Conservation (phyloP, 139 green algal genomes). For the Mychonastes homosphaera region DNA sequence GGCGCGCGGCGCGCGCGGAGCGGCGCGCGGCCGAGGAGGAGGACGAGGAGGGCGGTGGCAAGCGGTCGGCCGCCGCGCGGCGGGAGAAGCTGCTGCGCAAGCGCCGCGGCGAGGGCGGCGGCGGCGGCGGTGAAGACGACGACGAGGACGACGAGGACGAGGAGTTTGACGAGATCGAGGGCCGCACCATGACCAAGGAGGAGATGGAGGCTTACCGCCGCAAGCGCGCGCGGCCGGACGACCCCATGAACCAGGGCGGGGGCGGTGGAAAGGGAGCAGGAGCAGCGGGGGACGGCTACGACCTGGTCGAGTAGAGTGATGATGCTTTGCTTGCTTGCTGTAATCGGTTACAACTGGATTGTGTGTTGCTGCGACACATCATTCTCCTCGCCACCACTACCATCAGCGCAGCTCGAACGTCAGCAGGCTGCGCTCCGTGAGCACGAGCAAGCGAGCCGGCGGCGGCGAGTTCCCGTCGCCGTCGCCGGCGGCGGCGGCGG, state of each 20-base stretch:
- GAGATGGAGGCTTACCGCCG: constrained; percentile 98
- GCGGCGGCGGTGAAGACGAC: background rate
- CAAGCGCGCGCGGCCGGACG: constrained; percentile 48
- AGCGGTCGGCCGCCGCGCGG: background rate
- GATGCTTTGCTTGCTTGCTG: no score
- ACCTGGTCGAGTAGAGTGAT: constrained; percentile 8
- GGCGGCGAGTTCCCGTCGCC: no score
- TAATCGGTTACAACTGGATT: no score
- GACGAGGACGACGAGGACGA: background rate
- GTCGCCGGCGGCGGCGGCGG: no score
- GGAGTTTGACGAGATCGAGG: constrained; percentile 64
- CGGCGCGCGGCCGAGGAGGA: constrained; percentile 3
- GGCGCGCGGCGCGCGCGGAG: constrained; percentile 10
- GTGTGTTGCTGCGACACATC: no score
- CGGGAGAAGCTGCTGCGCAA: constrained; percentile 35
- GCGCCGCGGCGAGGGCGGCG: constrained; percentile 19
- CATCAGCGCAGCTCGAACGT: no score
- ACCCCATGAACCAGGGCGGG: constrained; percentile 68
- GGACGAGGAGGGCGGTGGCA: background rate
- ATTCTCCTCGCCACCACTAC: no score
- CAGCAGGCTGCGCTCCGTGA: no score
- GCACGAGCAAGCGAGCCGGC: no score
- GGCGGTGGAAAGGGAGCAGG: background rate
- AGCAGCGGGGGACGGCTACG: constrained; percentile 8
- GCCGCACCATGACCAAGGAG: constrained; percentile 58